These are phyloP conservation scores for Mollisia scopiformis DNA, from an alignment of 2,329 filamentous ascomycete genomes.

Conservation along the genomic window DNA sequence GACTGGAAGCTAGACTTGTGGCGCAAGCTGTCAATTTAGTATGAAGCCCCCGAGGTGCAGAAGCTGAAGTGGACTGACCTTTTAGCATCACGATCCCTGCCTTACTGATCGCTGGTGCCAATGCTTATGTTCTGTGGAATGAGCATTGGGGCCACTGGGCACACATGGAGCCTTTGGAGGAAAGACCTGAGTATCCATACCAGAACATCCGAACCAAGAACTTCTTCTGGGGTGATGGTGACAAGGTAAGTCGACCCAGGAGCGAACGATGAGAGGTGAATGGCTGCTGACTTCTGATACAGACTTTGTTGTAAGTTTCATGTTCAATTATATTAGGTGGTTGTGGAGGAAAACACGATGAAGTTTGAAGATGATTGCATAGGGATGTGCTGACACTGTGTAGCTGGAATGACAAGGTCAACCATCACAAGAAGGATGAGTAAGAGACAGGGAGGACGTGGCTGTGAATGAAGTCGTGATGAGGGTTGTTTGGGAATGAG, in stretches of 20 bases:
- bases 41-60: constrained; percentile 45
- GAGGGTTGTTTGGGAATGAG: background rate
- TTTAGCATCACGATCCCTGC: constrained; percentile 73
- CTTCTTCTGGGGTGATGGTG: constrained; percentile 92
- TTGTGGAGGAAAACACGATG: background rate
- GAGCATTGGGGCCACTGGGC: constrained; percentile 97
- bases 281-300: constrained; percentile 19
- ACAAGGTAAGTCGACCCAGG: constrained; percentile 76
- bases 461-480: background rate
- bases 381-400: constrained; percentile 20
- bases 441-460: background rate
- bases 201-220: constrained; percentile 98
- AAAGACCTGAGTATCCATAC: constrained; percentile 92
- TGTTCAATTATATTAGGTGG: too few species aligned
- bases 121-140: constrained; percentile 89
- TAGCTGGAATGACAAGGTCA: constrained; percentile 93
- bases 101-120: constrained; percentile 72
- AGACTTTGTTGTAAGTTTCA: constrained; percentile 69
- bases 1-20: constrained; percentile 70
- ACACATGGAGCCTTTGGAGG: constrained; percentile 85
- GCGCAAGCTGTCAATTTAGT: constrained; percentile 97
- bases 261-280: constrained; percentile 12
- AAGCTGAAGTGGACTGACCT: constrained; percentile 21
- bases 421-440: constrained; percentile 77
- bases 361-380: background rate